Evolutionary conservation across 2,329 filamentous ascomycete species (phyloP), one percentile per base, ranked within the genome.

Genomic region (Emydomyces testavorans): DNA sequence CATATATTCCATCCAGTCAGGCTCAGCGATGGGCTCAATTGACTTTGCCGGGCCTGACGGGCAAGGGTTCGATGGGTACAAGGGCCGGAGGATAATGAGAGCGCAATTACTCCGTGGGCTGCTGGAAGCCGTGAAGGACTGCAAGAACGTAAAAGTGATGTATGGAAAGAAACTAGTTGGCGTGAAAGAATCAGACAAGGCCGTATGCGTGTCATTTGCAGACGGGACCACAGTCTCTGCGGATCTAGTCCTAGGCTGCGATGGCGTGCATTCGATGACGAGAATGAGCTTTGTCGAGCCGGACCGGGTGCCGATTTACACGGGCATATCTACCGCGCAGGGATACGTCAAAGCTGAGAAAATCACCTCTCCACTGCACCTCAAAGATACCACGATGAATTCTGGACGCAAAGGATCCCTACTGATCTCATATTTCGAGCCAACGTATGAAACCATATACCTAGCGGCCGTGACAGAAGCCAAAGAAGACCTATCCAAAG

Each of bases 261-360:
- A 81, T 50, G 77, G 78, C 1, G 80, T 80, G 42, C 74, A 80
- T 56, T 79, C 76, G 0, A 65, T 62, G 0, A 73, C 80, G 0
- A 68, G 76, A 24, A 44, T 16, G 2, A 65, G 62, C 2, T 70
- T 77, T 35, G 61, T 81, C 0, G 66, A 72, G 38, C 72, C 75
- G 0, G 65, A 70, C 0, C 54, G 74, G 1, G 57, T 67, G 28
- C 72, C 77, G 1, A 65, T 61, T 1, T 80, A 76, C 55, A 72
- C 70, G 1, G 72, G 55, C 26, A 66, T 58, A n/a, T 66, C 59
- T 26, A 64, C 32, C 43, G 35, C 44, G 21, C 32, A 43, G 52
- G 37, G 50, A 51, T 29, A 15, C 54, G 46, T 24, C 37, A 11
- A 31, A 63, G 2, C 60, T 62, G 0, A 54, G 58, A 1, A 57